Base-by-base conservation (phyloP, 2,329 filamentous ascomycete species). In the Endothia cerciana region DNA sequence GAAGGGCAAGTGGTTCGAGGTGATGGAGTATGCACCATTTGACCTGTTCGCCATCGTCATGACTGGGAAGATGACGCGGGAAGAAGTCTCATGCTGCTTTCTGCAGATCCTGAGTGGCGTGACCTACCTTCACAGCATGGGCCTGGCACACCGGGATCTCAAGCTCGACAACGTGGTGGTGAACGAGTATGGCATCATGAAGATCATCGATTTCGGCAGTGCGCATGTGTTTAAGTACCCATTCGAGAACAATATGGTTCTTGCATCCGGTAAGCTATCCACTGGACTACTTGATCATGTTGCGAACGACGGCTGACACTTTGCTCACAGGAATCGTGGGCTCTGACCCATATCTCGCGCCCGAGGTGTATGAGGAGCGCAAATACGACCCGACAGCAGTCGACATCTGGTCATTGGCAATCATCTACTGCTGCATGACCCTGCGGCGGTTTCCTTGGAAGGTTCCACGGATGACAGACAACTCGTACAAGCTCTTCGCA, bases 341-440 rank as follows among this genome's bases (percentile, higher is more conserved):
- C 82, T 88, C 95, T 11, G 95, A 99, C 79, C 95, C 95, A 3
- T 99, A 99, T 76, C 86, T 99, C 53, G 95, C 95, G 0, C 95
- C 95, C 0, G 95, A 99, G 78, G 95, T 99, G 0, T 98, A 98
- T 74, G 94, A 97, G 70, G 88, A 94, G 69, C 89, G 91, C 70
- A 94, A 93, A 74, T 99, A 99, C 76, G 94, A 99, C 73, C 93
- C 95, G 0, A 91, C 94, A 69, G 92, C 93, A 7, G 92, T 94
- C 1, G 95, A 99, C 79, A 93, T 99, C 67, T 99, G 95, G 95
- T 99, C 95, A 13, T 83, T 99, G 67, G 95, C 94, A 22, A 99
- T 99, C 72, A 98, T 99, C 64, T 99, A 94, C 79, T 98, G 95
- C 79, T 99, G 95, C 82, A 99, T 99, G 95, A 95, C 93, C 5